phyloP scores from a whole-genome alignment of 1,284 basidiomycete genomes.

The Malassezia slooffiae region DNA sequence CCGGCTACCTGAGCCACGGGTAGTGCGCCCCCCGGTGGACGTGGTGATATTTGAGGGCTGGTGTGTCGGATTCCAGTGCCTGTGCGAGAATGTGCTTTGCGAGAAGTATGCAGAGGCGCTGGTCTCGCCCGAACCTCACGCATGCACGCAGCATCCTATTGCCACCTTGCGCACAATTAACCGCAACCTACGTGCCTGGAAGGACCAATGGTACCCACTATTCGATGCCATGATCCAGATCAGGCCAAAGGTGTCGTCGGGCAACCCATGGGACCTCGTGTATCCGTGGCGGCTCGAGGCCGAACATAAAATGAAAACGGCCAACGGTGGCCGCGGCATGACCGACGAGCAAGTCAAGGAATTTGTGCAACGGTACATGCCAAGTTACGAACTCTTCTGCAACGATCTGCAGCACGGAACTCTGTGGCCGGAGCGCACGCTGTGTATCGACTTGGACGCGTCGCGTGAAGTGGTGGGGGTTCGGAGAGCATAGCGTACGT shows the following conservation, averaged over 20 bases:
- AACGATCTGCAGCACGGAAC: not conserved
- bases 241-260: slow-evolving; percentile 11
- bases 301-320: slow-evolving; percentile 71
- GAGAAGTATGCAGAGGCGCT: too few species aligned
- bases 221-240: slow-evolving; percentile 61
- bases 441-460: slow-evolving; percentile 1
- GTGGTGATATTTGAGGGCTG: slow-evolving; percentile 71
- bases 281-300: slow-evolving; percentile 67
- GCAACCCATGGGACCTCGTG: slow-evolving; percentile 19
- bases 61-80: slow-evolving; percentile 49
- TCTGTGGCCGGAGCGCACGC: not conserved
- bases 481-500: too few species aligned
- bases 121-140: too few species aligned
- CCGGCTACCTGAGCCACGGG: slow-evolving; percentile 52
- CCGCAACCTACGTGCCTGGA: slow-evolving; percentile 54
- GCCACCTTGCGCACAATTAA: too few species aligned
- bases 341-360: slow-evolving; percentile 62
- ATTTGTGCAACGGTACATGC: slow-evolving; percentile 49
- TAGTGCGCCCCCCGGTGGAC: slow-evolving; percentile 54
- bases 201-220: slow-evolving; percentile 56
- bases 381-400: slow-evolving; percentile 23
- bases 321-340: slow-evolving; percentile 75
- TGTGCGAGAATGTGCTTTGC: too few species aligned
- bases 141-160: too few species aligned
- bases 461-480: too few species aligned